Conservation (phyloP, 371 early-diverging fungal species). For the Parasitella parasitica region DNA sequence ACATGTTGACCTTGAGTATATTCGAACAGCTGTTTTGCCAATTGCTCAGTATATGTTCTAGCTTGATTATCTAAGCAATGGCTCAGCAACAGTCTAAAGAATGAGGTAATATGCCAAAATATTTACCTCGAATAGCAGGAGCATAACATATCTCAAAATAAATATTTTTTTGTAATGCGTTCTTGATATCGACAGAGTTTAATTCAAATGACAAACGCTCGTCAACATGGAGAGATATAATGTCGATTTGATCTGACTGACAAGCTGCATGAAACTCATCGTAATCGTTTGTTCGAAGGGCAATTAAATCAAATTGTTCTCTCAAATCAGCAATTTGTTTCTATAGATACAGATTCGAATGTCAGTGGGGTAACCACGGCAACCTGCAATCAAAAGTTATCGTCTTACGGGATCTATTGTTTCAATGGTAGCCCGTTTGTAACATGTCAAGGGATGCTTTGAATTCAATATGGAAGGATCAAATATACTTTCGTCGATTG, state of each 20-base stretch:
- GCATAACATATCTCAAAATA: constrained; percentile 84
- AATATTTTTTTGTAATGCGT: constrained; percentile 64
- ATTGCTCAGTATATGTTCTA: constrained; percentile 27
- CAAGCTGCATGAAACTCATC: constrained; percentile 75
- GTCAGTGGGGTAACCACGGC: neutral
- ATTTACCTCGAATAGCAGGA: constrained; percentile 69
- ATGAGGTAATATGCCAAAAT: neutral
- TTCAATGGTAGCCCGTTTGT: constrained; percentile 33
- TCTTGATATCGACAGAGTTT: constrained; percentile 49
- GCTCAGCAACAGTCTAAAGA: neutral
- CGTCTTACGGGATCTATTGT: constrained; percentile 3
- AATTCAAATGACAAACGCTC: constrained; percentile 78
- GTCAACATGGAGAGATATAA: constrained; percentile 76
- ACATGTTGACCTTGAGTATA: constrained; percentile 19
- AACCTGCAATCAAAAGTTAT: neutral
- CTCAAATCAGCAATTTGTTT: constrained; percentile 3
- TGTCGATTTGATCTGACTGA: constrained; percentile 68
- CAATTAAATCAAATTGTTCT: constrained; percentile 65
- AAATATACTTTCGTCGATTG: constrained; percentile 1
- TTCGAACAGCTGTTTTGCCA: constrained; percentile 27
- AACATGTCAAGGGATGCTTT: constrained; percentile 21
- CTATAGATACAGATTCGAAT: neutral
- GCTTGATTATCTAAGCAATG: constrained; percentile 36
- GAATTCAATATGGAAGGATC: constrained; percentile 8
- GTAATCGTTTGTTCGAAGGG: constrained; percentile 75